Conservation (phyloP, 129 eudicot species). For the Apium graveolens region DNA sequence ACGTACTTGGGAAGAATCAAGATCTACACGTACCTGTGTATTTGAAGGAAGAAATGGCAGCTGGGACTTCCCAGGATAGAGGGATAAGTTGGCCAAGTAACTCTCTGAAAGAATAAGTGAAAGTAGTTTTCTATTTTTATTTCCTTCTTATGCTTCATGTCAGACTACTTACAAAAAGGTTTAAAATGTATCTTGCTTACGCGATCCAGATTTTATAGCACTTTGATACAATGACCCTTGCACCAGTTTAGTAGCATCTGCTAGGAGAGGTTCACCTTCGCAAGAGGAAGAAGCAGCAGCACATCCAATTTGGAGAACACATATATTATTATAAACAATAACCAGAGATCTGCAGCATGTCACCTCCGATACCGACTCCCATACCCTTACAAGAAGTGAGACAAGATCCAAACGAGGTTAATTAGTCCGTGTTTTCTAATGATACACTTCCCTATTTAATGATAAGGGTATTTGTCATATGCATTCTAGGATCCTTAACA, state of each 20-base stretch:
- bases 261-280: constrained; percentile 44
- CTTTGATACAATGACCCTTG: constrained; percentile 72
- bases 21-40: constrained; percentile 58
- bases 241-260: constrained; percentile 55
- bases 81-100: constrained; percentile 87
- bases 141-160: constrained; percentile 4
- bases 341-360: constrained; percentile 92
- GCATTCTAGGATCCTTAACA: neutral
- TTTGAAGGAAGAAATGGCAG: constrained; percentile 89
- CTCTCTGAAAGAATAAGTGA: constrained; percentile 46
- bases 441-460: neutral
- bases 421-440: neutral
- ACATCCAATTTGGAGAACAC: constrained; percentile 71
- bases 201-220: constrained; percentile 64
- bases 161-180: neutral
- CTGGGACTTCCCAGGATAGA: constrained; percentile 92
- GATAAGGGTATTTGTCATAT: neutral
- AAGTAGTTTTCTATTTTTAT: neutral
- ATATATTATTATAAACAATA: constrained; percentile 57
- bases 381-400: constrained; percentile 46
- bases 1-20: neutral
- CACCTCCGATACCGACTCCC: constrained; percentile 67
- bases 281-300: constrained; percentile 53
- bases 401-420: neutral
- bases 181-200: constrained; percentile 36